Conservation (phyloP, 352 stramenopile species). For the Phytopythium aichiense region DNA sequence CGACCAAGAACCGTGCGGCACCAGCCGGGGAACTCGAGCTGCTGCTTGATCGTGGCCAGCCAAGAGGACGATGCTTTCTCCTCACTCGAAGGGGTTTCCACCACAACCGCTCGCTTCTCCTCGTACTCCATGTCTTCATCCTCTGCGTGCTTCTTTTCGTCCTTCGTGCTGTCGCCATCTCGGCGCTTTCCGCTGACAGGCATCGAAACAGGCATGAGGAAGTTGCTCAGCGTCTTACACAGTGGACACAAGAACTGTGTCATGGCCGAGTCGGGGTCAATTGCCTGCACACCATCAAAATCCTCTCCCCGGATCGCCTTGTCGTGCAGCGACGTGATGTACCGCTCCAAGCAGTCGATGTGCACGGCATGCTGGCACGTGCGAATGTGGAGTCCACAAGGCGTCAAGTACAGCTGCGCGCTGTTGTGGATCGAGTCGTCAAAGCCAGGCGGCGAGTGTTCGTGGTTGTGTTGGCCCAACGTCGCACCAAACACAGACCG, state of each 20-base stretch:
- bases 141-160: conserved; percentile 10
- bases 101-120: conserved; percentile 11
- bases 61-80: conserved; percentile 20
- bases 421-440: conserved; percentile 38
- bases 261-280: conserved; percentile 85
- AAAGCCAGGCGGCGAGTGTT: conserved; percentile 43
- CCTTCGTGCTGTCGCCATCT: conserved; percentile 7
- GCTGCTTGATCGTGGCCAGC: conserved; percentile 56
- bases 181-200: conserved; percentile 14
- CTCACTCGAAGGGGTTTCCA: not conserved
- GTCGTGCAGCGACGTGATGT: conserved; percentile 82
- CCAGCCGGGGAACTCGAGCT: conserved; percentile 62
- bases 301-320: conserved; percentile 87
- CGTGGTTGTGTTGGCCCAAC: conserved; percentile 4
- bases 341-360: conserved; percentile 82
- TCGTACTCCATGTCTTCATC: conserved; percentile 9
- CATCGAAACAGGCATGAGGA: conserved; percentile 80
- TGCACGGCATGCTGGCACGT: conserved; percentile 87
- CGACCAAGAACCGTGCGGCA: conserved; percentile 66
- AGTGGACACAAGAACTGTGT: conserved; percentile 91
- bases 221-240: conserved; percentile 92
- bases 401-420: conserved; percentile 69
- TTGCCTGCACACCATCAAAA: conserved; percentile 85
- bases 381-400: conserved; percentile 77
- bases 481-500: conserved; percentile 18